A percentile compares a stretch with the other conserved stretches of the same genome.
Evolutionary conservation across 306 rosid genomes (phyloP).

Genomic region (Cucurbita pepo): DNA sequence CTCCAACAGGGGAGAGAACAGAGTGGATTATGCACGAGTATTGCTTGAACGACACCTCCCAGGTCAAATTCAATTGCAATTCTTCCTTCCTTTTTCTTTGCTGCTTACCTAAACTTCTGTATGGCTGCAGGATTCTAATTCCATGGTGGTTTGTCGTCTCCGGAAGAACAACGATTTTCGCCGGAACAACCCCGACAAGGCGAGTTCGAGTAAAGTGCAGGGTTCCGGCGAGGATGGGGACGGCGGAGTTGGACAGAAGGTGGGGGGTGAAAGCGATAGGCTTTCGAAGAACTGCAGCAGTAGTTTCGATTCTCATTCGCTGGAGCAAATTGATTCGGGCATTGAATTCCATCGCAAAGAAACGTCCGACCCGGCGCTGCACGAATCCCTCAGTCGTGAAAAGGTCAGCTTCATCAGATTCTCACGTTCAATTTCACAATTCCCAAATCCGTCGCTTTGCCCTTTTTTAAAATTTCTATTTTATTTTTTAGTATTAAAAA

Average conservation of each 20-base stretch:
- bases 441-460: too few species aligned
- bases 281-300: conserved; percentile 29
- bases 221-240: conserved; percentile 22
- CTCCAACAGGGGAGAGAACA: conserved; percentile 89
- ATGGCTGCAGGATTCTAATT: conserved; percentile 46
- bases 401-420: conserved; percentile 18
- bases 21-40: conserved; percentile 98
- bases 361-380: conserved; percentile 18
- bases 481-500: too few species aligned
- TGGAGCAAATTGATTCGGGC: conserved; percentile 52
- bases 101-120: neutral
- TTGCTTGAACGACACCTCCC: conserved; percentile 50
- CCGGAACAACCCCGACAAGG: conserved; percentile 30
- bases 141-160: conserved; percentile 75
- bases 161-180: conserved; percentile 59
- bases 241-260: conserved; percentile 31
- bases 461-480: too few species aligned
- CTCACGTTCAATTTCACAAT: too few species aligned
- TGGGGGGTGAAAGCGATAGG: conserved; percentile 18
- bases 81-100: too few species aligned
- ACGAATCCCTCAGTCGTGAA: conserved; percentile 23
- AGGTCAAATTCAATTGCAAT: conserved; percentile 24
- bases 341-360: conserved; percentile 36
- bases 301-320: conserved; percentile 52
- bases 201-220: conserved; percentile 32